phyloP scores from a whole-genome alignment of 805 yeast species.

The Cyberlindnera galapagoensis region DNA sequence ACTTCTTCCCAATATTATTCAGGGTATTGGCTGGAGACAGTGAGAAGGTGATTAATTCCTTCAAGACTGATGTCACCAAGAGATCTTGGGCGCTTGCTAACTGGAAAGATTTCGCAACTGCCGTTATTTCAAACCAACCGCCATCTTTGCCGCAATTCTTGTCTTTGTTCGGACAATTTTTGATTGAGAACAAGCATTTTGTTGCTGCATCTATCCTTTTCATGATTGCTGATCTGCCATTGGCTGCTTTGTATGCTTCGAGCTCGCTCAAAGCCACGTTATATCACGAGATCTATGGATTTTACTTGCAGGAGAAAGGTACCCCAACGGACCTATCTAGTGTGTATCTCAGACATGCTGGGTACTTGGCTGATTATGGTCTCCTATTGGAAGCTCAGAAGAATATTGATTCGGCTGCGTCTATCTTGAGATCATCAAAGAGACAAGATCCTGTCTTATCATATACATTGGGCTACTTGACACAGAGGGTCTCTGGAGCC shows the following conservation, averaged over 20 bases:
- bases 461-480: slow-evolving; percentile 31
- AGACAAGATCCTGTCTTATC: slow-evolving; percentile 28
- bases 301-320: slow-evolving; percentile 19
- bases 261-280: slow-evolving; percentile 24
- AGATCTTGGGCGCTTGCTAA: slow-evolving; percentile 43
- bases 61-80: slow-evolving; percentile 33
- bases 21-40: slow-evolving; percentile 61
- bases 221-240: slow-evolving; percentile 40
- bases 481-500: slow-evolving; percentile 40
- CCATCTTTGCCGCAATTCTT: slow-evolving; percentile 35
- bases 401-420: slow-evolving; percentile 48
- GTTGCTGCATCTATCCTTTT: slow-evolving; percentile 40
- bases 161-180: slow-evolving; percentile 44
- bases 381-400: slow-evolving; percentile 49
- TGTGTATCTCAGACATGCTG: slow-evolving; percentile 62
- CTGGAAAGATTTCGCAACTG: slow-evolving; percentile 43
- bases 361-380: slow-evolving; percentile 63
- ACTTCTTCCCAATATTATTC: slow-evolving; percentile 48
- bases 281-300: slow-evolving; percentile 24
- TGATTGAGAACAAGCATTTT: slow-evolving; percentile 27
- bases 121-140: slow-evolving; percentile 32
- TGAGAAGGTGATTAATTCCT: slow-evolving; percentile 43
- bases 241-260: slow-evolving; percentile 23
- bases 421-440: slow-evolving; percentile 34
- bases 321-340: slow-evolving; percentile 41